Percentiles rank a stretch among this genome's conserved stretches.
Evolutionary conservation across 495 filamentous ascomycete species (phyloP).

Genomic region (Neurospora tetrasperma): DNA sequence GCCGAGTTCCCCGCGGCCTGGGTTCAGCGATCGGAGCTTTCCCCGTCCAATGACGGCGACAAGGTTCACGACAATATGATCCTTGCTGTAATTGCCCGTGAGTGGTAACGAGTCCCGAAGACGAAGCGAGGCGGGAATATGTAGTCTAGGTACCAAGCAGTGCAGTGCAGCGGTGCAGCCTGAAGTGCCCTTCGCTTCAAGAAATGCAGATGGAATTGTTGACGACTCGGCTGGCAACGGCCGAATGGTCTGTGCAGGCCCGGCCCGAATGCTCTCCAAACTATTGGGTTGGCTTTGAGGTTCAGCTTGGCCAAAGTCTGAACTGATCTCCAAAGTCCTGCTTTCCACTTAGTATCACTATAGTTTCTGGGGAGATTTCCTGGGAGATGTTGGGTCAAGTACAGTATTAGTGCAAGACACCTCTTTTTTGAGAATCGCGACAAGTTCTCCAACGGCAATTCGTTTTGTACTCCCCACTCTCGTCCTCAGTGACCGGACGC

Average conservation of each 20-base stretch:
- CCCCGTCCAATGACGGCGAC: not conserved
- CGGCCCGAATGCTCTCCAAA: not conserved
- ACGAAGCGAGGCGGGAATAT: not conserved
- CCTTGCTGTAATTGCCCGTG: not conserved
- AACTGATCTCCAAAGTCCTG: not conserved
- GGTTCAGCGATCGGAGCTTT: not conserved
- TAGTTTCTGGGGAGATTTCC: too few relatives aligned
- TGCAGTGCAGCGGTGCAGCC: not conserved
- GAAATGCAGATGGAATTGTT: not conserved
- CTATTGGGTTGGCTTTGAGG: not conserved
- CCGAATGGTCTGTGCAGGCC: not conserved
- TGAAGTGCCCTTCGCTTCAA: not conserved
- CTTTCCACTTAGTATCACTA: too few relatives aligned
- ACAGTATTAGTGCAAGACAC: too few relatives aligned
- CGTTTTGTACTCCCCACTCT: not conserved
- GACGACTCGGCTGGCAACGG: not conserved
- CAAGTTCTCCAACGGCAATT: not conserved
- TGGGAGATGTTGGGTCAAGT: too few relatives aligned
- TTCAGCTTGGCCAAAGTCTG: not conserved
- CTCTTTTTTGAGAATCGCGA: too few relatives aligned
- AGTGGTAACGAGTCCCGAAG: not conserved
- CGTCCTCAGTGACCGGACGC: not conserved
- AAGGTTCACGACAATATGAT: not conserved
- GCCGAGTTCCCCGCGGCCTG: not conserved
- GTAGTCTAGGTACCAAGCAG: not conserved